phyloP scores from a whole-genome alignment of 1,284 basidiomycete species.

The Cystobasidium slooffiae region DNA sequence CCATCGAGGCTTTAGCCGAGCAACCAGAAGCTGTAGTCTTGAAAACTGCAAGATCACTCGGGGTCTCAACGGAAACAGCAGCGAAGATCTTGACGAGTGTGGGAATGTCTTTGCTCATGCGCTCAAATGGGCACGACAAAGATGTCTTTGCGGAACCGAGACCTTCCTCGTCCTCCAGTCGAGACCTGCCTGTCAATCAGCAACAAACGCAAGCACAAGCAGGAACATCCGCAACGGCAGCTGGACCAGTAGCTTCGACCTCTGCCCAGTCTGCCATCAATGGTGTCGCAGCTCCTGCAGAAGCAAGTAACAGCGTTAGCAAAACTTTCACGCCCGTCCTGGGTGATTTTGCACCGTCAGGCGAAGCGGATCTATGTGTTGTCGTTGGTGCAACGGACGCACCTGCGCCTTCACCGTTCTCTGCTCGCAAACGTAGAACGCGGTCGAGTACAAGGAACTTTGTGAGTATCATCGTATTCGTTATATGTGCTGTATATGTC shows the following conservation, averaged over 20 bases:
- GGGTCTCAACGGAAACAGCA: slow-evolving; percentile 29
- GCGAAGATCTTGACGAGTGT: slow-evolving; percentile 43
- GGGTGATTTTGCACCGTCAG: slow-evolving; percentile 31
- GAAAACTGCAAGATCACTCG: slow-evolving; percentile 33
- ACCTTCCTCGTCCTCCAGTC: not conserved
- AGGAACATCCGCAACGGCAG: not conserved
- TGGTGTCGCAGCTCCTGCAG: not conserved
- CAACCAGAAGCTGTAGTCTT: slow-evolving; percentile 40
- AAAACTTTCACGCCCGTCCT: slow-evolving; percentile 29
- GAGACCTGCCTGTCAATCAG: not conserved
- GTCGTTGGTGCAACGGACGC: slow-evolving; percentile 31
- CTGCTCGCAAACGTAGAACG: slow-evolving; percentile 28
- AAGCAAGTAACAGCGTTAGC: not conserved
- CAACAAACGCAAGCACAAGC: not conserved
- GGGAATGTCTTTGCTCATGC: slow-evolving; percentile 39
- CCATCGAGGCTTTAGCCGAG: slow-evolving; percentile 41
- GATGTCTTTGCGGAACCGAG: slow-evolving; percentile 1
- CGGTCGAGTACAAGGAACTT: slow-evolving; percentile 11
- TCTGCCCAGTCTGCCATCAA: not conserved
- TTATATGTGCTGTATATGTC: not conserved
- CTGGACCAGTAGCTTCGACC: slow-evolving; percentile 1
- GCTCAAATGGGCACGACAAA: not conserved
- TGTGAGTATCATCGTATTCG: slow-evolving; percentile 1
- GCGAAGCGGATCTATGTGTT: slow-evolving; percentile 42
- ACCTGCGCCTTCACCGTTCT: slow-evolving; percentile 42